These are phyloP conservation scores for Wallacemonas sp. DNA, from an alignment of 208 protist genomes.

Conservation along the genomic window DNA sequence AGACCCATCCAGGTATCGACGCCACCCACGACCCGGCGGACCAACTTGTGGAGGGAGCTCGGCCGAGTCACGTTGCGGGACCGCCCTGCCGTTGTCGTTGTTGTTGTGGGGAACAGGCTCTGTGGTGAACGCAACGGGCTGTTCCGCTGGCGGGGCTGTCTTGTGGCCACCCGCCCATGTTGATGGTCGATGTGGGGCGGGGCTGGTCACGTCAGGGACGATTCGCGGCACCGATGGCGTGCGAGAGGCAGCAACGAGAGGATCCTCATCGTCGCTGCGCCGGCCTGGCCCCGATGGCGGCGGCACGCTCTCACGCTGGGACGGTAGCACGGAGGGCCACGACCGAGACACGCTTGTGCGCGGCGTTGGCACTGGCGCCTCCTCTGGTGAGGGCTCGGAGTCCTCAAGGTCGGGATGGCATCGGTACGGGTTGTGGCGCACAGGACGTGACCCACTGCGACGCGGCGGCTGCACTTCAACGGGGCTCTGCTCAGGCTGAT, in stretches of 20 bases:
- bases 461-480: not conserved
- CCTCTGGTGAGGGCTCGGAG: not conserved
- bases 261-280: too few species aligned
- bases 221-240: too few species aligned
- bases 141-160: too few species aligned
- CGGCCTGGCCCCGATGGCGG: too few species aligned
- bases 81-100: too few species aligned
- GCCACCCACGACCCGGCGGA: not conserved
- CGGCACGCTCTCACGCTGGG: too few species aligned
- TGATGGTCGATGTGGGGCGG: too few species aligned
- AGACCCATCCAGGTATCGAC: not conserved
- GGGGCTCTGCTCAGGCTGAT: not conserved
- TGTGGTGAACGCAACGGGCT: too few species aligned
- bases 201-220: too few species aligned
- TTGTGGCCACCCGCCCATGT: too few species aligned
- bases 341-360: not conserved
- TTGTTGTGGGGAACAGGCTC: too few species aligned
- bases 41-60: not conserved
- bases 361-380: constrained; percentile 4
- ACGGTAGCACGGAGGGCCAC: not conserved
- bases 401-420: not conserved
- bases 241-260: too few species aligned
- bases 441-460: not conserved
- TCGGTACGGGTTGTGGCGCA: not conserved
- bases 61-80: not conserved